These are phyloP conservation scores for Candida chauliodis DNA, from an alignment of 805 yeast genomes.

Conservation along the genomic window DNA sequence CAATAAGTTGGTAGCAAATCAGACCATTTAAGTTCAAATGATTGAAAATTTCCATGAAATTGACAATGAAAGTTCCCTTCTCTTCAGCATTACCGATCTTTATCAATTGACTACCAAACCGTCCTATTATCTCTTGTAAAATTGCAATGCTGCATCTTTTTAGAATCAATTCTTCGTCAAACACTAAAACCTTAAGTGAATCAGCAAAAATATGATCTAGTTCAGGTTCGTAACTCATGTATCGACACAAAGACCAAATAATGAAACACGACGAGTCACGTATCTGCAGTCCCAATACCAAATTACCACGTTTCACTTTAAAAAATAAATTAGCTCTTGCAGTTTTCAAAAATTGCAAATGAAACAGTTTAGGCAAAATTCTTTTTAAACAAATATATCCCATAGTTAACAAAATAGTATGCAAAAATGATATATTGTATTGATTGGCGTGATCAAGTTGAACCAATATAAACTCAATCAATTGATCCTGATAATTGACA, in stretches of 20 bases:
- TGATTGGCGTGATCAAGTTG: conserved; percentile 29
- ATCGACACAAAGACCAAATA: conserved; percentile 60
- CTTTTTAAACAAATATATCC: conserved; percentile 42
- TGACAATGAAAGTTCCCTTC: conserved; percentile 38
- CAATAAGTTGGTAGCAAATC: conserved; percentile 5
- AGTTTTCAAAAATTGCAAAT: conserved; percentile 31
- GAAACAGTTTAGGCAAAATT: conserved; percentile 18
- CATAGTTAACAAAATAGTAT: conserved; percentile 54
- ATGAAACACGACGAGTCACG: conserved; percentile 84
- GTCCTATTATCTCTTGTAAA: conserved; percentile 78
- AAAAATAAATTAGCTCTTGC: conserved; percentile 48
- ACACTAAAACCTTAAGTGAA: conserved; percentile 52
- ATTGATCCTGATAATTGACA: conserved; percentile 40
- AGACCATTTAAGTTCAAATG: conserved; percentile 1
- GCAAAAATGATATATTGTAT: conserved; percentile 45
- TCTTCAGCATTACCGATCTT: conserved; percentile 11
- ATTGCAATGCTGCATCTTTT: conserved; percentile 86
- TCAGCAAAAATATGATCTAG: conserved; percentile 20
- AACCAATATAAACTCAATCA: conserved; percentile 29
- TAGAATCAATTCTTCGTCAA: conserved; percentile 71
- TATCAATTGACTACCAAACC: conserved; percentile 52
- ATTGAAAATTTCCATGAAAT: conserved; percentile 55
- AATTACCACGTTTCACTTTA: conserved; percentile 52
- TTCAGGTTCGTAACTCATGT: not conserved
- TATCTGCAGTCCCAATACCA: conserved; percentile 60